Evolutionary conservation across 305 asterid species (phyloP).

Genomic region (Solanum aculeatissimum): DNA sequence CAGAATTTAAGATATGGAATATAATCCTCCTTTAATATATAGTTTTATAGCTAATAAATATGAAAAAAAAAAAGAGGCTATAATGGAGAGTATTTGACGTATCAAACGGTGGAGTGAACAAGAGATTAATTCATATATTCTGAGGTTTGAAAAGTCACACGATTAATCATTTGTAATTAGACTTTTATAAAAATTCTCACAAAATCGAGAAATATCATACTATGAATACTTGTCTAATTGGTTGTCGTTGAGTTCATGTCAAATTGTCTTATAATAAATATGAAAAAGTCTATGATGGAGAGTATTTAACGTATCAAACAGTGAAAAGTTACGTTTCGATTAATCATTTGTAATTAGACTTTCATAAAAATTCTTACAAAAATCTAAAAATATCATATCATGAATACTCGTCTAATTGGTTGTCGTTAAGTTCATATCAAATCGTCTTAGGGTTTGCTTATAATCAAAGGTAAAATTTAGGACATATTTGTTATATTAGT

Average conservation of each 20-base stretch:
- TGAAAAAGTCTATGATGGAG: neutral
- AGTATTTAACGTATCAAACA: no score
- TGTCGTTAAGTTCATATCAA: neutral
- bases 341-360: neutral
- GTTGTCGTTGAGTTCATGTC: no score
- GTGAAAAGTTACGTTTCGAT: neutral
- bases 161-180: neutral
- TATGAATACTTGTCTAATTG: neutral
- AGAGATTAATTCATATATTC: neutral
- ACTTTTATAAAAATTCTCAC: neutral
- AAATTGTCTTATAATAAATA: no score
- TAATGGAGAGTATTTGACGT: neutral
- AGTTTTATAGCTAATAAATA: neutral
- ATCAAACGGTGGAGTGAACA: neutral
- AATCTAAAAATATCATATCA: neutral
- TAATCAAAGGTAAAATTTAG: neutral
- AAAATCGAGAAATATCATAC: neutral
- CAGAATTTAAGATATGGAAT: neutral
- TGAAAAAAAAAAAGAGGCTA: neutral
- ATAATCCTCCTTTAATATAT: no score
- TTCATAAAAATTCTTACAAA: neutral
- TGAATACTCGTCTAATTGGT: neutral
- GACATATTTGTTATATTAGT: neutral
- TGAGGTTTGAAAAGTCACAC: neutral
- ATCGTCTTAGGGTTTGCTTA: neutral